These are phyloP conservation scores for Paraphaeosphaeria sporulosa DNA, from an alignment of 2,329 filamentous ascomycete genomes.

Conservation along the genomic window DNA sequence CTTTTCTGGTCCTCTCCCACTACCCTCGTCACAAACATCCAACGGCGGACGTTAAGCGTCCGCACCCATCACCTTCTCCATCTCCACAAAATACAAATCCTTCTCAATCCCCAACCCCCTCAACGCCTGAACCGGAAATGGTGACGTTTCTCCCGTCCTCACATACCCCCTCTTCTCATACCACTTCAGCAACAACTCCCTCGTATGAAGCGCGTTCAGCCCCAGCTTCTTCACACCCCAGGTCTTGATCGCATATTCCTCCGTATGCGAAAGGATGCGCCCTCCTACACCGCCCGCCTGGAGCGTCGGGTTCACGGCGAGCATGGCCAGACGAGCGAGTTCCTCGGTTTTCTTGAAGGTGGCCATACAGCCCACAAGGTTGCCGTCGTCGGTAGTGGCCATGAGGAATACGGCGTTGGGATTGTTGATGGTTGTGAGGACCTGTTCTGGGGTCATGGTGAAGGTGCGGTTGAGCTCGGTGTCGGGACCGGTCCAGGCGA, in stretches of 20 bases:
- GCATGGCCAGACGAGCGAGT: slow-evolving; percentile 6
- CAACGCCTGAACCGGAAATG: slow-evolving; percentile 4
- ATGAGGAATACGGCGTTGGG: slow-evolving; percentile 9
- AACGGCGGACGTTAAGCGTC: no score
- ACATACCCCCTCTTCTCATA: slow-evolving; percentile 13
- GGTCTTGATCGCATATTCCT: slow-evolving; percentile 1
- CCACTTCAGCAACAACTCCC: slow-evolving; percentile 10
- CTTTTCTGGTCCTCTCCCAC: no score
- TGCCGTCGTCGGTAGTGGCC: neutral
- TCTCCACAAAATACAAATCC: slow-evolving; percentile 6
- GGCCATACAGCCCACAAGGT: slow-evolving; percentile 6
- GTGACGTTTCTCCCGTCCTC: slow-evolving; percentile 11
- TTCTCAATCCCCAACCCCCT: neutral
- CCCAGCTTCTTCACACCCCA: slow-evolving; percentile 10
- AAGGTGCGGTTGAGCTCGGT: slow-evolving; percentile 11
- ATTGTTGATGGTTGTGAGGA: slow-evolving; percentile 6
- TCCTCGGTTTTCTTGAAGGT: slow-evolving; percentile 3
- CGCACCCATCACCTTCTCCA: neutral
- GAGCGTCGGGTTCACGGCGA: slow-evolving; percentile 8
- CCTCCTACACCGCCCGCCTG: slow-evolving; percentile 9
- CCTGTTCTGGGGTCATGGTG: neutral
- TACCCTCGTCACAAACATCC: no score
- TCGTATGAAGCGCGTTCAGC: slow-evolving; percentile 7
- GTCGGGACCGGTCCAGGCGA: slow-evolving; percentile 9
- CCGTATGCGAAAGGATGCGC: neutral